Percentiles rank a stretch among this genome's conserved stretches.
phyloP scores from a whole-genome alignment of 257 asterid species.

The Capsicum rhomboideum region DNA sequence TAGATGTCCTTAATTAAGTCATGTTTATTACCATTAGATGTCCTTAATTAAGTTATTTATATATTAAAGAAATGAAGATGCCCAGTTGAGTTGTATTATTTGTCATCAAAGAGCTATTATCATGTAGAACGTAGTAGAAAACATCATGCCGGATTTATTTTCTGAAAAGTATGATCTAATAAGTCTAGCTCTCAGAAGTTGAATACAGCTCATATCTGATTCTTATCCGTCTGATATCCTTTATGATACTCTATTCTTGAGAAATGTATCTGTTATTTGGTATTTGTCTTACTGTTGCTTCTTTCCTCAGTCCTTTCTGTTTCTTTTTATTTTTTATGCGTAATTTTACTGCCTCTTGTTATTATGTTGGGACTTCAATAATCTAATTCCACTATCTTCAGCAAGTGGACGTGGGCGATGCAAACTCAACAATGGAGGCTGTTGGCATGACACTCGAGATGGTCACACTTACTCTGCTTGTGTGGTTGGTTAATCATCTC shows the following conservation, averaged over 20 bases:
- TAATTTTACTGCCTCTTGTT: not conserved
- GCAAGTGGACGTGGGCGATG: slow-evolving; percentile 72
- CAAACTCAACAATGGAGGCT: slow-evolving; percentile 80
- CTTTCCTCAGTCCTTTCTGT: not conserved
- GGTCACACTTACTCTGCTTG: slow-evolving; percentile 74
- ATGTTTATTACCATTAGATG: not conserved
- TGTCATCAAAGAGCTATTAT: not conserved
- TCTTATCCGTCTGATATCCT: not conserved
- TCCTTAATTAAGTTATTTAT: not conserved
- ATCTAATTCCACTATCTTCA: slow-evolving; percentile 7
- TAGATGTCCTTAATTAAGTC: not conserved
- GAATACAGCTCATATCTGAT: not conserved
- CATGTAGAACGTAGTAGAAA: not conserved
- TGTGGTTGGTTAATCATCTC: slow-evolving; percentile 43
- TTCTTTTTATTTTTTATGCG: not conserved
- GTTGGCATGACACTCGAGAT: slow-evolving; percentile 66
- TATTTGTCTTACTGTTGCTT: not conserved
- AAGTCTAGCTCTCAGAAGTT: not conserved
- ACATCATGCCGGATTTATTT: not conserved
- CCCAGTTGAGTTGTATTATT: not conserved
- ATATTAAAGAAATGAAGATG: not conserved
- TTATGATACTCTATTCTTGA: not conserved
- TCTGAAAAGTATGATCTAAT: not conserved
- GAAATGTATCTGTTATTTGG: not conserved
- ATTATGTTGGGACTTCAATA: not conserved